phyloP scores from a whole-genome alignment of 192 early-diverging fungal genomes.

The Physocladia obscura region DNA sequence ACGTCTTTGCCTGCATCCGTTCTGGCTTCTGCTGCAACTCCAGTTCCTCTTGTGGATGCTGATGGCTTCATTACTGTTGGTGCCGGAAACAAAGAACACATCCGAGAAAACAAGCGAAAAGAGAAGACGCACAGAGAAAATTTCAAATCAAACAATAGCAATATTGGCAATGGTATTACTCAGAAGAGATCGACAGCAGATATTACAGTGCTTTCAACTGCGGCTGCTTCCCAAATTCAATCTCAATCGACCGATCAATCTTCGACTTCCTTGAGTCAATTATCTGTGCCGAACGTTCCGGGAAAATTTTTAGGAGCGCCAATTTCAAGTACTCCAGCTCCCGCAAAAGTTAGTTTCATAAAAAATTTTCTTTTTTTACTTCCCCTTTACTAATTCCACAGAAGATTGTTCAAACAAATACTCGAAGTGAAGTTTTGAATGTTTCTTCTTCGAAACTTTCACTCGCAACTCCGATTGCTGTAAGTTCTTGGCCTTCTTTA shows the following conservation, averaged over 20 bases:
- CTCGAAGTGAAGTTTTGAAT: slow-evolving; percentile 35
- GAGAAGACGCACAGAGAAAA: background rate
- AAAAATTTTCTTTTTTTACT: background rate
- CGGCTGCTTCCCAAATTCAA: too few species aligned
- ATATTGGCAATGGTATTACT: background rate
- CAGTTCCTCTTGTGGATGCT: background rate
- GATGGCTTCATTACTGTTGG: slow-evolving; percentile 1
- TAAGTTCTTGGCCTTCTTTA: slow-evolving; percentile 33
- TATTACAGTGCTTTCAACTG: too few species aligned
- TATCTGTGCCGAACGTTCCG: too few species aligned
- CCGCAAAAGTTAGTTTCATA: background rate
- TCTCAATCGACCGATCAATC: too few species aligned
- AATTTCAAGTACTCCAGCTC: background rate
- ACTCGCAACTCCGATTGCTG: background rate
- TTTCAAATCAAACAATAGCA: background rate
- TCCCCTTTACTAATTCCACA: background rate
- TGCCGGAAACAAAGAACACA: background rate
- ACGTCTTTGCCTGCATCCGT: background rate
- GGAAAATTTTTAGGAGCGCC: too few species aligned
- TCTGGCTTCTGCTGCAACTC: background rate
- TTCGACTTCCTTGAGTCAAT: too few species aligned
- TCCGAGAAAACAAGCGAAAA: background rate
- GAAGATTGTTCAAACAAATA: slow-evolving; percentile 39
- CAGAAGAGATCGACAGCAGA: too few species aligned
- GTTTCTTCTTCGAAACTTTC: background rate